A percentile compares a stretch with the other conserved stretches of the same genome.
Conservation (phyloP, 2,329 filamentous ascomycete species). For the Colletotrichum sp. region DNA sequence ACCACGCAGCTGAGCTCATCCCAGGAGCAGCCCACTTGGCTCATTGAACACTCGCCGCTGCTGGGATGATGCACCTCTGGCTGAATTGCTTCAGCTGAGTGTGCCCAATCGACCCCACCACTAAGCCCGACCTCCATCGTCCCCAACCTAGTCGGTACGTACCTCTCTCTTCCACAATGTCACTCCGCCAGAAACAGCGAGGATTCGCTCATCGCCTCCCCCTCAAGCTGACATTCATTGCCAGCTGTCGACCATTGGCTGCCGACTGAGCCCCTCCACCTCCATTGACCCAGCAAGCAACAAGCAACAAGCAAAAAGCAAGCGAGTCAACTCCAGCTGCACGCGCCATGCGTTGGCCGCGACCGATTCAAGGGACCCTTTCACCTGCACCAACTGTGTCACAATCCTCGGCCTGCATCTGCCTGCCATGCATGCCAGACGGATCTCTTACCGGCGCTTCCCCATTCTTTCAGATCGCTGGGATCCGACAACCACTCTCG, state of each 20-base stretch:
- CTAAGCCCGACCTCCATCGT: not conserved
- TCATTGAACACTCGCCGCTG: not conserved
- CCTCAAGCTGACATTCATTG: not conserved
- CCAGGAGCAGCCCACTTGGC: not conserved
- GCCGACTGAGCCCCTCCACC: not conserved
- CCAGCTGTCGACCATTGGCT: not conserved
- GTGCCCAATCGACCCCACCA: not conserved
- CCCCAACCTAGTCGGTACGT: not conserved
- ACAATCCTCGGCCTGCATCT: not conserved
- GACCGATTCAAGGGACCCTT: slow-evolving; percentile 2
- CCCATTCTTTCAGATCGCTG: not conserved
- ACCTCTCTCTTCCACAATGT: not conserved
- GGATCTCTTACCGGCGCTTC: not conserved
- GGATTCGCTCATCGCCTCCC: not conserved
- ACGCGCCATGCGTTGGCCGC: slow-evolving; percentile 14
- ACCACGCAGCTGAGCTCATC: not conserved
- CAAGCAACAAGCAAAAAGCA: not conserved
- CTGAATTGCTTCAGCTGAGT: slow-evolving; percentile 1
- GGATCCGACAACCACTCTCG: not conserved
- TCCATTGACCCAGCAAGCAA: not conserved
- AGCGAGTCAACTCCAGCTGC: slow-evolving; percentile 6
- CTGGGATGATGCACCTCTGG: not conserved
- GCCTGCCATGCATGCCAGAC: not conserved
- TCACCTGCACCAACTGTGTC: slow-evolving; percentile 4
- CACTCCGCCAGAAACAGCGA: not conserved